Evolutionary conservation across 305 asterid genomes (phyloP).

Genomic region (Solanum hybrid): DNA sequence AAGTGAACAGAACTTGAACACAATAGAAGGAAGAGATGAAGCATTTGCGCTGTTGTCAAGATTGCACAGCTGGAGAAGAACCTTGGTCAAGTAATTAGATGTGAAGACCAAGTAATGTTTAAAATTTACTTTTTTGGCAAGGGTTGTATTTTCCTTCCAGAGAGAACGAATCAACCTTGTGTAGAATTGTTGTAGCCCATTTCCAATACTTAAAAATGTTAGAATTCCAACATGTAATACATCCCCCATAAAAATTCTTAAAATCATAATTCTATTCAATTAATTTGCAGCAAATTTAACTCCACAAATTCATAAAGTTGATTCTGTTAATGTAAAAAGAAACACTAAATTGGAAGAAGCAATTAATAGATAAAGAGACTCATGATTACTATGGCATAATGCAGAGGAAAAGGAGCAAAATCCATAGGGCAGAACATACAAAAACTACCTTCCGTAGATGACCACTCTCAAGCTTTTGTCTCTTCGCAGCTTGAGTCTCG

Average conservation of each 20-base stretch:
- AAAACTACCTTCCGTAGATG: slow-evolving; percentile 57
- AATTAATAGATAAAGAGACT: background rate
- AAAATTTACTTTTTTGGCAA: background rate
- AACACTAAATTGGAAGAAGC: background rate
- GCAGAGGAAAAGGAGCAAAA: background rate
- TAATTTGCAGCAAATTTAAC: background rate
- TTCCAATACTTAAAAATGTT: background rate
- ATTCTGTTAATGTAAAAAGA: background rate
- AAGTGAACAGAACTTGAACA: background rate
- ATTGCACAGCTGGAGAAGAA: background rate
- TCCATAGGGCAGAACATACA: background rate
- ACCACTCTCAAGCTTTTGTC: slow-evolving; percentile 96
- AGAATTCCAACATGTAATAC: background rate
- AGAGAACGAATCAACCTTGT: background rate
- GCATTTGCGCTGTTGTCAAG: background rate
- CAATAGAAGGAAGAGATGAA: background rate
- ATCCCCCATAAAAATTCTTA: background rate
- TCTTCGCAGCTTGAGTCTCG: slow-evolving; percentile 91
- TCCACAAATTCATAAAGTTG: background rate
- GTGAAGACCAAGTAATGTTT: background rate
- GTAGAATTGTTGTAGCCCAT: background rate
- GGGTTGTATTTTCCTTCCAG: background rate
- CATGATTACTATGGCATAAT: background rate
- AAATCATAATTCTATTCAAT: background rate
- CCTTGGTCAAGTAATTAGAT: background rate